Percentiles rank a stretch among this genome's conserved stretches.
Evolutionary conservation across 352 stramenopile species (phyloP).

Genomic region (Halophytophthora batemanensis): DNA sequence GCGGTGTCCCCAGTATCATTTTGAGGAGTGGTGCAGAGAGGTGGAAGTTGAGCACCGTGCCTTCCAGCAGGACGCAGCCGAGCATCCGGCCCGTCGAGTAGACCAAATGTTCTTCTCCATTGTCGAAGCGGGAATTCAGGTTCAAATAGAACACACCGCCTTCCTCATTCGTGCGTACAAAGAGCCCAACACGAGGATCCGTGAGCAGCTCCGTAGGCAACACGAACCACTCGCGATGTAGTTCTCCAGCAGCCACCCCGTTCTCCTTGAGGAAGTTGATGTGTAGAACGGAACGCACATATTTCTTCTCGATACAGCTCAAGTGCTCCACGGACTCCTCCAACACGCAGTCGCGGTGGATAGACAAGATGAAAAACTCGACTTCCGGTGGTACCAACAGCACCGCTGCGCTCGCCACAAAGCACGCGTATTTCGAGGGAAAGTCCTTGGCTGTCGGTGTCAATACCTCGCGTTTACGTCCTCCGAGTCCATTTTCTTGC

Average conservation of each 20-base stretch:
- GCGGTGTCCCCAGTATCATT: constrained; percentile 93
- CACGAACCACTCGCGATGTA: constrained; percentile 89
- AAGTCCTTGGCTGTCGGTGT: constrained; percentile 37
- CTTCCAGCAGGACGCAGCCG: constrained; percentile 75
- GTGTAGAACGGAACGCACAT: constrained; percentile 60
- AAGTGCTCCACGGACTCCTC: constrained; percentile 69
- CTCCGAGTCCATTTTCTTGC: constrained; percentile 28
- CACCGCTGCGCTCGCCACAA: constrained; percentile 34
- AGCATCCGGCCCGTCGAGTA: constrained; percentile 59
- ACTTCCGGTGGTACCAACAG: constrained; percentile 38
- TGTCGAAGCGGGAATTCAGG: constrained; percentile 48
- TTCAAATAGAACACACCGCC: constrained; percentile 69
- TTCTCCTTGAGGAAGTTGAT: constrained; percentile 82
- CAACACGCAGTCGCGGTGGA: constrained; percentile 52
- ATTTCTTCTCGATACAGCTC: constrained; percentile 43
- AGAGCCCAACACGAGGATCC: constrained; percentile 45
- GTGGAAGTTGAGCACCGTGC: constrained; percentile 93
- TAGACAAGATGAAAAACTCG: constrained; percentile 45
- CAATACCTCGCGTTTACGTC: constrained; percentile 30
- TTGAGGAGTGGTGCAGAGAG: constrained; percentile 96
- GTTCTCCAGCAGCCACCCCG: constrained; percentile 78
- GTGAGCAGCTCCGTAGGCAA: constrained; percentile 66
- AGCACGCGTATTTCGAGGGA: constrained; percentile 47
- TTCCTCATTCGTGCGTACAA: constrained; percentile 43
- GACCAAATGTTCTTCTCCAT: constrained; percentile 66